Evolutionary conservation across 2,329 filamentous ascomycete species (phyloP).

Genomic region (Ilyonectria destructans): DNA sequence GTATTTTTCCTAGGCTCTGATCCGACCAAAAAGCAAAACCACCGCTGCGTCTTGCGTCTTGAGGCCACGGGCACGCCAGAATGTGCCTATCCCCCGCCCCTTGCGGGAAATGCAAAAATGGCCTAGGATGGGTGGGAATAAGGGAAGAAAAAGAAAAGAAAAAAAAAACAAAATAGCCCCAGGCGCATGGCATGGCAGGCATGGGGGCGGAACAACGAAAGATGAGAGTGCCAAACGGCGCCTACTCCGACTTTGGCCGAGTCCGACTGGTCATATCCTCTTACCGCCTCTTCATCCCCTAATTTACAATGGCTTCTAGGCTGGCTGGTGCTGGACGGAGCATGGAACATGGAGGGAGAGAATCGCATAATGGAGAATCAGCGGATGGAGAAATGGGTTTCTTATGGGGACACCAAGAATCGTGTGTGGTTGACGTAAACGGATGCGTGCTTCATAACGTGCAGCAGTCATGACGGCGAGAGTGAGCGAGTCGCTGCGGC

Average conservation of each 20-base stretch:
- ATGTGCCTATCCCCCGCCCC: slow-evolving; percentile 7
- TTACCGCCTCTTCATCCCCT: slow-evolving; percentile 33
- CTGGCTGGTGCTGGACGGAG: neutral
- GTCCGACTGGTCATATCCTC: slow-evolving; percentile 30
- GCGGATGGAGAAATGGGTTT: neutral
- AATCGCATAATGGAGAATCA: neutral
- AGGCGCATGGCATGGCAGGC: slow-evolving; percentile 23
- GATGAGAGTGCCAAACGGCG: slow-evolving; percentile 12
- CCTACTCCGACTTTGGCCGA: slow-evolving; percentile 48
- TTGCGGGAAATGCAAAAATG: slow-evolving; percentile 3
- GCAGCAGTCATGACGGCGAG: neutral
- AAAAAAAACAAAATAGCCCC: slow-evolving; percentile 11
- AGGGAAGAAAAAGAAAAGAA: slow-evolving; percentile 5
- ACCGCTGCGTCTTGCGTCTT: slow-evolving; percentile 25
- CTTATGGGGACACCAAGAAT: neutral
- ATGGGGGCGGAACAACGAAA: slow-evolving; percentile 13
- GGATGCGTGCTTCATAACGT: neutral
- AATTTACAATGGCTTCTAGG: neutral
- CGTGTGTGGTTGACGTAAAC: neutral
- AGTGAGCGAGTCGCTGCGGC: neutral
- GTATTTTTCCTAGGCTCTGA: slow-evolving; percentile 38
- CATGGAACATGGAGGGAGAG: neutral
- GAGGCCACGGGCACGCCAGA: slow-evolving; percentile 17
- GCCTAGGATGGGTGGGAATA: slow-evolving; percentile 10
- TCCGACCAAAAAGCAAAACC: slow-evolving; percentile 45